Conservation (phyloP, 176 grass and related monocot genomes). For the Eleusine indica region DNA sequence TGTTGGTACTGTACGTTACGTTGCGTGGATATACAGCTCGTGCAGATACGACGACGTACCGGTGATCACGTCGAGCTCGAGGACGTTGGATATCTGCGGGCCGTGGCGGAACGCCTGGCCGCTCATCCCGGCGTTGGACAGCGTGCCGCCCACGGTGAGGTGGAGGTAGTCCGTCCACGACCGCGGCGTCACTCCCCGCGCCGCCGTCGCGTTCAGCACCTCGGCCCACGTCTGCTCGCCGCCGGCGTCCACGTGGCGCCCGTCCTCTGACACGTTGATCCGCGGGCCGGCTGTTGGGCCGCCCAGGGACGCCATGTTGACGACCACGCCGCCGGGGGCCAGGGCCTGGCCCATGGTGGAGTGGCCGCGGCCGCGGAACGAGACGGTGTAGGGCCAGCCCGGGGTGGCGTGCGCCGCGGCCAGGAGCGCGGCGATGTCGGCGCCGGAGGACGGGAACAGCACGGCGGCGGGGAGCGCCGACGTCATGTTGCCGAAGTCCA, state of each 20-base stretch:
- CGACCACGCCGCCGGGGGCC: conserved; percentile 58
- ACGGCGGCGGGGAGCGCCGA: conserved; percentile 59
- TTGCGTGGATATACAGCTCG: conserved; percentile 7
- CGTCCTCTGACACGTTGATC: conserved; percentile 60
- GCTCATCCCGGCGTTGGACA: conserved; percentile 93
- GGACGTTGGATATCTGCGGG: conserved; percentile 81
- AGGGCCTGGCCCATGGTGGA: conserved; percentile 75
- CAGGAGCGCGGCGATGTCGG: conserved; percentile 63
- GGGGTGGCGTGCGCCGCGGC: conserved; percentile 34
- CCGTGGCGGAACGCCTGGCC: conserved; percentile 79
- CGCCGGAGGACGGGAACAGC: conserved; percentile 51
- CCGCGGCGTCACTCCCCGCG: conserved; percentile 58
- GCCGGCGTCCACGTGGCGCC: conserved; percentile 76
- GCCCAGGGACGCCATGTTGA: conserved; percentile 67
- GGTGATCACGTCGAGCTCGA: conserved; percentile 89
- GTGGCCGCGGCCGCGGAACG: conserved; percentile 80
- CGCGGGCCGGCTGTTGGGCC: background rate
- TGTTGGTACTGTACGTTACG: background rate
- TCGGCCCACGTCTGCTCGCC: conserved; percentile 90
- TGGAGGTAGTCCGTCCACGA: conserved; percentile 92
- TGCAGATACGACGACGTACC: conserved; percentile 45
- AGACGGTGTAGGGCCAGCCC: conserved; percentile 42
- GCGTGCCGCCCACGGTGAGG: conserved; percentile 88
- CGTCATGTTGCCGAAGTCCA: conserved; percentile 76
- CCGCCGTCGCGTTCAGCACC: conserved; percentile 59